Evolutionary conservation across 2,329 filamentous ascomycete genomes (phyloP), one percentile per base, ranked within the genome.

Genomic region (Didymosphaeria variabile): DNA sequence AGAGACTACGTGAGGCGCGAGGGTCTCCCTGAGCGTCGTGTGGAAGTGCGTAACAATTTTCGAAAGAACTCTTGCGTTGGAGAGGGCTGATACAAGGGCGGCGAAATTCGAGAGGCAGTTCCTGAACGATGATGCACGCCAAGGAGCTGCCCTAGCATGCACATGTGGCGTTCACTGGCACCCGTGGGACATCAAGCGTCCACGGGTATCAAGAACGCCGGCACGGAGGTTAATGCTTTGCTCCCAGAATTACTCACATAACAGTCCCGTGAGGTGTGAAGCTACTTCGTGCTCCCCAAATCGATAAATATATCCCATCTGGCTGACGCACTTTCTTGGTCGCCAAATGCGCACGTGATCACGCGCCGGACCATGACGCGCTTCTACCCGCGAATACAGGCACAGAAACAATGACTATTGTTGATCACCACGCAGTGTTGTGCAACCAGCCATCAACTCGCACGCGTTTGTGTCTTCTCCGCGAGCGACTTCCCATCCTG

Each of bases 61-160:
- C n/a, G 5, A 7, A 10, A 32, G 13, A 9, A 10, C 8, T n/a
- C 3, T 3, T n/a, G 26, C 6, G 15, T 32, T 7, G 47, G 1
- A 17, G 9, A 26, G 10, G 19, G 34, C 17, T 21, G 38, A 9
- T 2, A 17, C 23, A 17, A 32, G 15, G 46, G 26, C 10, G 34
- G 50, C 23, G 38, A 36, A 13, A 10, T 54, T 54, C 31, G 45
- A 46, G 26, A 38, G 62, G 63, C 67, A 57, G 68, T 72, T 67
- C 67, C 66, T 70, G 62, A 62, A 56, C 63, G 68, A 69, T 73
- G 70, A 73, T 73, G 68, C 65, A 66, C 70, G 73, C 73, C 71
- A 75, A 74, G 68, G 57, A 62, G 64, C 45, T 40, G 5, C 9
- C n/a, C 34, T 40, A 56, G 29, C 67, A 61, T 63, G 70, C 62